Evolutionary conservation across 495 filamentous ascomycete genomes (phyloP).

Genomic region (Tuber aestivum): DNA sequence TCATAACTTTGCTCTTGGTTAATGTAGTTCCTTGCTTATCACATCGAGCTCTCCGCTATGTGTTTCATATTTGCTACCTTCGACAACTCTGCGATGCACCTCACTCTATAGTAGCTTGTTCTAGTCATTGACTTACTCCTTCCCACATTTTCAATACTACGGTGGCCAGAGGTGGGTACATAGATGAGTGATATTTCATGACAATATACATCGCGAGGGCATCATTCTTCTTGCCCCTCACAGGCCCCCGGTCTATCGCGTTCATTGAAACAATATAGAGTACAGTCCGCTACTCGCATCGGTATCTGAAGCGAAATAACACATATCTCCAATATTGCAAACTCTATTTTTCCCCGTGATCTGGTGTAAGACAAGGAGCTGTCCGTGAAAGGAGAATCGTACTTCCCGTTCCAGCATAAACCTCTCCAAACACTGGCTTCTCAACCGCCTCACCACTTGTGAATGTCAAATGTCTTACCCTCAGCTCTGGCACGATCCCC

Average conservation of each 20-base stretch:
- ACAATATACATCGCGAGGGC: rapidly evolving
- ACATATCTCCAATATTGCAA: not conserved
- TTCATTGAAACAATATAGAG: not conserved
- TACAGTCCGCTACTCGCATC: too few species aligned
- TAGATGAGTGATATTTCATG: not conserved
- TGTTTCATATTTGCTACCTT: too few species aligned
- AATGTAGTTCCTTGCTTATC: too few species aligned
- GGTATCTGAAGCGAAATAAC: too few species aligned
- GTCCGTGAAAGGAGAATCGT: not conserved
- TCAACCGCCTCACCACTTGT: not conserved
- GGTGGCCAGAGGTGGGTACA: too few species aligned
- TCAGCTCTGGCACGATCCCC: not conserved
- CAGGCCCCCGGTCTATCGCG: not conserved
- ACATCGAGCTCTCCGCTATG: too few species aligned
- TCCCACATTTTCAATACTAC: too few species aligned
- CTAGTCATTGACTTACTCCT: too few species aligned
- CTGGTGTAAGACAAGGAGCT: not conserved
- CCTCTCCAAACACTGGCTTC: not conserved
- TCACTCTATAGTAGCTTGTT: too few species aligned
- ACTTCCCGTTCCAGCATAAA: not conserved
- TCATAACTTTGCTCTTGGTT: too few species aligned
- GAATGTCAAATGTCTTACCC: not conserved
- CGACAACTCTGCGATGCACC: too few species aligned
- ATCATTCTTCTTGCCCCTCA: not conserved
- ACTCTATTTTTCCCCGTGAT: not conserved